Conservation (phyloP, 2,329 filamentous ascomycete species). For the Parasarocladium wereldwijsianum region DNA sequence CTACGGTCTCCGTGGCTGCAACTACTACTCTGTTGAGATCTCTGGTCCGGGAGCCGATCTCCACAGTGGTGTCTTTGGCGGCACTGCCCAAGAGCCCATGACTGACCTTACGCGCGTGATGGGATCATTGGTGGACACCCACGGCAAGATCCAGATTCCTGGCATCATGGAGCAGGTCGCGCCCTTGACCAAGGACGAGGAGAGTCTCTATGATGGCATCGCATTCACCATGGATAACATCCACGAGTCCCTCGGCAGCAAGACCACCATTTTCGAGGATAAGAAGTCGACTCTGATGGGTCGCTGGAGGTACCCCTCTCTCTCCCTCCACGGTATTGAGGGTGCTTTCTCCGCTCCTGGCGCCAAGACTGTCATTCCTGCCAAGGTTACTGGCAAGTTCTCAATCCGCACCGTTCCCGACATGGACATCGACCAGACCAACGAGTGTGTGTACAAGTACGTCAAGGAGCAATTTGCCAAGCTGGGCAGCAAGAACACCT, state of each 20-base stretch:
- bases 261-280: constrained; percentile 72
- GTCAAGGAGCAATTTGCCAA: constrained; percentile 75
- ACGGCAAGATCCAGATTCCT: constrained; percentile 90
- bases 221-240: constrained; percentile 94
- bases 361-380: constrained; percentile 96
- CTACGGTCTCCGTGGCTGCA: constrained; percentile 92
- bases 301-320: constrained; percentile 86
- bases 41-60: constrained; percentile 86
- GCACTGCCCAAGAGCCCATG: constrained; percentile 96
- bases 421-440: constrained; percentile 89
- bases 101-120: constrained; percentile 80
- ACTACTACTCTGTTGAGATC: constrained; percentile 90
- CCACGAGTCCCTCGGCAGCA: constrained; percentile 78
- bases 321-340: constrained; percentile 89
- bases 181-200: constrained; percentile 73
- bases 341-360: constrained; percentile 87
- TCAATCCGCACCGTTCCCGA: constrained; percentile 93
- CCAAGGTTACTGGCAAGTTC: constrained; percentile 97
- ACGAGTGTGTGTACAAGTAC: constrained; percentile 70
- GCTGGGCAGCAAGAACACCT: constrained; percentile 80
- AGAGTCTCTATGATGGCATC: constrained; percentile 75
- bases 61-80: constrained; percentile 94
- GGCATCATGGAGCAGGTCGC: constrained; percentile 90
- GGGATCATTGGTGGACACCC: constrained; percentile 68
- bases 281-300: constrained; percentile 92